phyloP scores from a whole-genome alignment of 2,329 filamentous ascomycete genomes.

The Neopestalotiopsis rosae region DNA sequence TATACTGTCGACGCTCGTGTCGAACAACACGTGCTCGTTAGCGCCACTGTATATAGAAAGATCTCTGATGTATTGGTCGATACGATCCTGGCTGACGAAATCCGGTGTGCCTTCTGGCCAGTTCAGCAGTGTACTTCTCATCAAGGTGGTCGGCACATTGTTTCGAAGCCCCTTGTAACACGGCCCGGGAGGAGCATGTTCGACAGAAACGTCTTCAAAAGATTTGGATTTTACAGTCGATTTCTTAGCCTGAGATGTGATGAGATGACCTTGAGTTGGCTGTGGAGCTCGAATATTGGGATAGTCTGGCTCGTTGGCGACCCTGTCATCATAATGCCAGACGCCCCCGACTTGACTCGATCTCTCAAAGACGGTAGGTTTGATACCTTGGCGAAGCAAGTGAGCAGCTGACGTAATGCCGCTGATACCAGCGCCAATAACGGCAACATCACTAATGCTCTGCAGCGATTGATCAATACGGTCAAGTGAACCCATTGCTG shows the following conservation, averaged over 20 bases:
- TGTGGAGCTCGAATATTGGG: conserved; percentile 31
- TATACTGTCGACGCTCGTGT: conserved; percentile 62
- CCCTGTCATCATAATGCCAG: conserved; percentile 67
- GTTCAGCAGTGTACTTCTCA: conserved; percentile 45
- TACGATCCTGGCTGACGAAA: conserved; percentile 59
- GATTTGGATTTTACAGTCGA: conserved; percentile 18
- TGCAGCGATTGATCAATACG: conserved; percentile 16
- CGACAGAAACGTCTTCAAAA: conserved; percentile 37
- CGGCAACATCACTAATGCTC: conserved; percentile 50
- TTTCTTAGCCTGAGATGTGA: conserved; percentile 15
- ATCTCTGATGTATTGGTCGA: conserved; percentile 67
- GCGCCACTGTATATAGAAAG: conserved; percentile 58
- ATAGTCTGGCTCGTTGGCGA: conserved; percentile 42
- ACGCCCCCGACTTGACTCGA: conserved; percentile 63
- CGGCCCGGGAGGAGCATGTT: conserved; percentile 57
- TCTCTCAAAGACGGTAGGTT: conserved; percentile 68
- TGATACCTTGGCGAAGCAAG: conserved; percentile 63
- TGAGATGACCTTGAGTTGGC: conserved; percentile 20
- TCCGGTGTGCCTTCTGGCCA: conserved; percentile 67
- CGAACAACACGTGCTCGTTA: conserved; percentile 53
- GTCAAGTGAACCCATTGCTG: conserved; percentile 25
- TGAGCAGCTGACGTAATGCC: conserved; percentile 70
- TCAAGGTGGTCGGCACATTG: conserved; percentile 71
- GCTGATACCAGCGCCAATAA: conserved; percentile 69
- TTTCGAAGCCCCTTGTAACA: conserved; percentile 67